A percentile compares a stretch with the other conserved stretches of the same genome.
These are phyloP conservation scores for Geopyxis carbonaria DNA, from an alignment of 495 filamentous ascomycete genomes.

Conservation along the genomic window DNA sequence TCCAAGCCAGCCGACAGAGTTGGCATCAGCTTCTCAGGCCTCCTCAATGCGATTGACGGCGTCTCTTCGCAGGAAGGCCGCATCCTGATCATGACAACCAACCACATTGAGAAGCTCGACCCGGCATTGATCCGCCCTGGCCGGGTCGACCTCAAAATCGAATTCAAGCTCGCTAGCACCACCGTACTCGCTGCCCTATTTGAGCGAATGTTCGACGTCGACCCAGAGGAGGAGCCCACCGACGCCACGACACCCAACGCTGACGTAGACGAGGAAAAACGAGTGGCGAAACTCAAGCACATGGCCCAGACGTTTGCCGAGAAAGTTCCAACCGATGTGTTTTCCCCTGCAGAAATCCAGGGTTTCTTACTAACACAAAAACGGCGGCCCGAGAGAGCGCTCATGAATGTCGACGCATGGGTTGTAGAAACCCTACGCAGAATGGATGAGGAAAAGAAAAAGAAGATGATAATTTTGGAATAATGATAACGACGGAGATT, in stretches of 20 bases:
- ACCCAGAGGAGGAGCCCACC: background rate
- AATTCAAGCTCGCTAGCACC: slow-evolving; percentile 44
- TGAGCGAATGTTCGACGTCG: slow-evolving; percentile 11
- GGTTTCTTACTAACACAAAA: slow-evolving; percentile 49
- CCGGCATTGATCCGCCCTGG: slow-evolving; percentile 59
- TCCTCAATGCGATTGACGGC: slow-evolving; percentile 73
- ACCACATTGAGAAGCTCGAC: slow-evolving; percentile 57
- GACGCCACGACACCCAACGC: too few species aligned
- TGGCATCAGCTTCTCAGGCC: slow-evolving; percentile 47
- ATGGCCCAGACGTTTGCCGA: slow-evolving; percentile 32
- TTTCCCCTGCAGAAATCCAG: slow-evolving; percentile 57
- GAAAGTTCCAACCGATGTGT: slow-evolving; percentile 32
- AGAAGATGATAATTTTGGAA: too few species aligned
- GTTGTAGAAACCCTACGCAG: slow-evolving; percentile 32
- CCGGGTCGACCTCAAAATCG: slow-evolving; percentile 54
- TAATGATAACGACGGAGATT: too few species aligned
- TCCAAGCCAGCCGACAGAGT: background rate
- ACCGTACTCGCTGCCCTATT: slow-evolving; percentile 17
- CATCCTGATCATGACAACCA: slow-evolving; percentile 73
- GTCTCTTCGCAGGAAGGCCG: slow-evolving; percentile 67
- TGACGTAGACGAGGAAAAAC: slow-evolving; percentile 5
- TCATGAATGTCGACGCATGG: slow-evolving; percentile 41
- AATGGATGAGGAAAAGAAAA: too few species aligned
- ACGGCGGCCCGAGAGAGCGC: slow-evolving; percentile 40
- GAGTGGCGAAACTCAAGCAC: slow-evolving; percentile 25